phyloP scores from a whole-genome alignment of 2,329 filamentous ascomycete species.

The Zymoseptoria crescenta region DNA sequence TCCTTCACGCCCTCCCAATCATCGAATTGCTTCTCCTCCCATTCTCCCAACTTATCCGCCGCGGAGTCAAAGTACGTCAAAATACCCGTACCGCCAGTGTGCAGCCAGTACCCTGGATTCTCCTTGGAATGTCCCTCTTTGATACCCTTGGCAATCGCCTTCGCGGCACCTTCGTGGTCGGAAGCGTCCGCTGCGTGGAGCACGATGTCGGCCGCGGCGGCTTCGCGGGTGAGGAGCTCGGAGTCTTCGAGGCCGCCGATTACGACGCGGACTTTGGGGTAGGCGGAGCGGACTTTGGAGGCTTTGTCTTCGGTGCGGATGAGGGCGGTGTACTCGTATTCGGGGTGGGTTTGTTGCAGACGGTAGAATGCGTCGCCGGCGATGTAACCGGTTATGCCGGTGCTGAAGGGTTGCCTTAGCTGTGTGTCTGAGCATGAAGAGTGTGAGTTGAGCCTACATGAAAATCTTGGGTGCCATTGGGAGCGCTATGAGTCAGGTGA shows the following conservation, averaged over 20 bases:
- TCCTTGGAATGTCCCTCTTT: conserved; percentile 36
- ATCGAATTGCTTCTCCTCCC: conserved; percentile 43
- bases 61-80: conserved; percentile 46
- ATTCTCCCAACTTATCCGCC: conserved; percentile 41
- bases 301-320: conserved; percentile 46
- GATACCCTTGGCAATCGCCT: conserved; percentile 47
- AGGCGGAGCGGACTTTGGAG: conserved; percentile 29
- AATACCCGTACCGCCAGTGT: conserved; percentile 51
- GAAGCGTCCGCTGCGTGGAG: conserved; percentile 40
- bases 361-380: conserved; percentile 40
- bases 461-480: conserved; percentile 25
- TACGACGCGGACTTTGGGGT: conserved; percentile 39
- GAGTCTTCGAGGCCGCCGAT: conserved; percentile 45
- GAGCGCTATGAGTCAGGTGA: neutral
- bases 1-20: conserved; percentile 53
- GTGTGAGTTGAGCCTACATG: conserved; percentile 17
- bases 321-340: conserved; percentile 42
- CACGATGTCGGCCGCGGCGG: conserved; percentile 46
- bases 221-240: conserved; percentile 39
- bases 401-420: conserved; percentile 12
- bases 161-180: conserved; percentile 41
- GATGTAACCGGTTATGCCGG: conserved; percentile 35
- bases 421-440: neutral
- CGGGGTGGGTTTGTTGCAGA: conserved; percentile 41
- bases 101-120: conserved; percentile 37